Evolutionary conservation across 2,329 filamentous ascomycete species (phyloP), one percentile per base, ranked within the genome.

Genomic region (Fusarium piperis): DNA sequence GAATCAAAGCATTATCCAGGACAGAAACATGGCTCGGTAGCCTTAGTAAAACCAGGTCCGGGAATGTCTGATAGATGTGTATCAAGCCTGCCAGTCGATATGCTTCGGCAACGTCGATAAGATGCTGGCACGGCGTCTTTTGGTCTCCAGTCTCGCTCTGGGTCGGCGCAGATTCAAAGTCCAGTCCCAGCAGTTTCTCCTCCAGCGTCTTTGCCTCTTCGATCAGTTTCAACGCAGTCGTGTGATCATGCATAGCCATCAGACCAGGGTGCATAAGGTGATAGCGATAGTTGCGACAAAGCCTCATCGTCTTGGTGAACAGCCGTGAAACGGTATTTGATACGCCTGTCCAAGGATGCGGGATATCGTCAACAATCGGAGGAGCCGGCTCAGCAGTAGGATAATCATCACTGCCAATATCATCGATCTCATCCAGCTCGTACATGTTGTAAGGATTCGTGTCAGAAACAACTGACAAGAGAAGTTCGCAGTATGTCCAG

Each of bases 21-120:
- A 23, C 59, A 0, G 48, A 63, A 0, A 74, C 8, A 8, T 66
- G 41, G 2, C 63, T 70, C 0, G 80, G 79, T 2, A 81, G 63
- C 1, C 79, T 74, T 3, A 78, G 48, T 0, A 77, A 64, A 0
- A 80, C 78, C 2, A 81, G 61, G 7, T 81, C 79, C 0, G 79
- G 80, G 4, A 81, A 81, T 0, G 81, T 82, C 52, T 82, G 78
- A 67, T 83, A 83, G 2, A 83, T 78, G 36, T 83, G 82, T 3
- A 83, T 70, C 16, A 83, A 64, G 0, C 82, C 79, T 0, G 79
- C 77, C 0, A 83, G 71, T 1, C 79, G 78, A 39, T 82, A 83
- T 0, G 81, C 81, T 48, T 83, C 82, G 2, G 80, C 81, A 0
- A 81, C 80, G 2, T 76, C 68, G 15, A 77, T 74, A 2, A 83